A percentile compares a stretch with the other conserved stretches of the same genome.
phyloP scores from a whole-genome alignment of 441 rosid species.

The Adansonia rubrostipa region DNA sequence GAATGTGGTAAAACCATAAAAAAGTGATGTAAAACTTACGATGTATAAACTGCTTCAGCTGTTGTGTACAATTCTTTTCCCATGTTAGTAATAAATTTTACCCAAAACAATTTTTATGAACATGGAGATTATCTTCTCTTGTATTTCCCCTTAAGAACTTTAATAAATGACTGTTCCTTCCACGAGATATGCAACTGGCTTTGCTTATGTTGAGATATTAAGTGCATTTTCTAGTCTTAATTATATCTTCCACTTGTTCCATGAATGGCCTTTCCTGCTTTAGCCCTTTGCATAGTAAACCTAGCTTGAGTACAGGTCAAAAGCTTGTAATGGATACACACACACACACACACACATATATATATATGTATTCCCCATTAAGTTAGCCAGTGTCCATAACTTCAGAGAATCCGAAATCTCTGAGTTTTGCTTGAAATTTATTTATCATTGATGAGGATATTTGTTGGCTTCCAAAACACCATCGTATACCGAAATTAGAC shows the following conservation, averaged over 20 bases:
- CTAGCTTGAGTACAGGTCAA: conserved; percentile 54
- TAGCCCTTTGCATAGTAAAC: conserved; percentile 54
- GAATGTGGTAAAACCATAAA: neutral
- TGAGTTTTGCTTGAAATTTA: conserved; percentile 57
- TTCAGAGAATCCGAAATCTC: conserved; percentile 64
- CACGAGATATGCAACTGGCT: neutral
- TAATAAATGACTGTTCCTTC: neutral
- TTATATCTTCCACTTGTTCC: conserved; percentile 48
- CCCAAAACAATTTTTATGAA: conserved; percentile 1
- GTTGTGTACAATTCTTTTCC: neutral
- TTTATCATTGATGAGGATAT: conserved; percentile 52
- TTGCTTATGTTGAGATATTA: conserved; percentile 31
- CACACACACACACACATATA: too few species aligned
- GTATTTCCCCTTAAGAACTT: neutral
- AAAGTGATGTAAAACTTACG: neutral
- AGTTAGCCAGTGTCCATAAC: conserved; percentile 61
- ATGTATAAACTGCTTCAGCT: neutral
- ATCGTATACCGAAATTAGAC: neutral
- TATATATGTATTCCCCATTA: conserved; percentile 43
- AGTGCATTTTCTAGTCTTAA: conserved; percentile 47
- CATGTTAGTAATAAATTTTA: neutral
- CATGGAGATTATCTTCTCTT: neutral
- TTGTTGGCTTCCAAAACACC: conserved; percentile 52
- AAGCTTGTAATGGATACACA: conserved; percentile 39
- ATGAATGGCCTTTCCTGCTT: conserved; percentile 51